Evolutionary conservation across 768 basidiomycete species (phyloP), one percentile per base, ranked within the genome.

Genomic region (Kwoniella newhampshirensis): DNA sequence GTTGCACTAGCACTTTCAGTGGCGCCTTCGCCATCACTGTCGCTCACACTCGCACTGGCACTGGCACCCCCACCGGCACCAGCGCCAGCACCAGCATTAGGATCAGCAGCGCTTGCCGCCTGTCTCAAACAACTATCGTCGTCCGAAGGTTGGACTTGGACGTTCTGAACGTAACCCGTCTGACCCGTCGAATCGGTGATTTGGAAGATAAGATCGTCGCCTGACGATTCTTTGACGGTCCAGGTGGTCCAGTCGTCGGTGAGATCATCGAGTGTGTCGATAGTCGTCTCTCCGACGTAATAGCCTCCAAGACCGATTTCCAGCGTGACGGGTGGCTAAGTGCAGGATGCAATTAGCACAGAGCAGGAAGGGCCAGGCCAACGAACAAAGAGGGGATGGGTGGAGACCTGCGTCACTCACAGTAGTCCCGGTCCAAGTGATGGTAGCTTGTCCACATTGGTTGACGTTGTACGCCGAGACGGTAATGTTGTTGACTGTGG

Each of bases 131-230:
- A 72, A 23, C 50, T 57, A 26, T 35, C 18, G 48, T 72, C 70
- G 17, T 49, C 57, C 12, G 58, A 53, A 2, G 9, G 42, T 3
- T 27, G 59, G 21, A 75, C 68, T 36, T 67, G 53, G 28, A 73
- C 39, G 52, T 75, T 75, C 53, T 75, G 74, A 1, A 66, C 44
- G 51, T 75, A 75, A 17, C 65, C 69, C 12, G 64, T 66, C n/a
- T 54, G 39, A 25, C 63, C 63, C 6, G 26, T 54, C 5, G 63
- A 49, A 49, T 75, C 74, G n/a, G 60, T 69, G n/a, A 75, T 49
- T 51, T 69, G 57, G 55, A 75, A 75, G 56, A 70, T 70, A 50
- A 75, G 44, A 39, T 54, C 59, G 12, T 57, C 54, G 4, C 67
- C 69, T 1, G 49, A 41, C 3, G 67, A 35, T 35, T 68, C 57